Percentiles rank a stretch among this genome's conserved stretches.
Conservation (phyloP, 495 filamentous ascomycete species). For the Aspergillus indologenus region DNA sequence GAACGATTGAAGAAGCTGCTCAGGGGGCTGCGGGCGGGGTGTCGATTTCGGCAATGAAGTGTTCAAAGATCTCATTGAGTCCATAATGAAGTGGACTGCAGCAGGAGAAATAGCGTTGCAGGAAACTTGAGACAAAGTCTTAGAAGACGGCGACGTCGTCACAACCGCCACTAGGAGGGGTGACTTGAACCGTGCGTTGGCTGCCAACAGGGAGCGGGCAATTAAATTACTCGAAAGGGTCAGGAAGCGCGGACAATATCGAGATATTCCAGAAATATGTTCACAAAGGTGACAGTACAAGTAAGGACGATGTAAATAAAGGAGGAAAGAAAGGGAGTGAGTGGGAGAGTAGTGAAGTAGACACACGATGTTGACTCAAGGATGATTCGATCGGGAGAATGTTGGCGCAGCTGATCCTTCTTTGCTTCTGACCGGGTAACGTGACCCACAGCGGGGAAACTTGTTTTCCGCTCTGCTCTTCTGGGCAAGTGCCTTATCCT, state of each 20-base stretch:
- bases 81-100: constrained; percentile 47
- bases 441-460: constrained; percentile 41
- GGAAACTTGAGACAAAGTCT: background rate
- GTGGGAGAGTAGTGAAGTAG: background rate
- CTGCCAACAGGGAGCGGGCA: background rate
- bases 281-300: background rate
- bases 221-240: background rate
- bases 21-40: constrained; percentile 59
- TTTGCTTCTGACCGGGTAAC: constrained; percentile 41
- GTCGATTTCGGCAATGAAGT: constrained; percentile 59
- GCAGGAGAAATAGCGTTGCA: constrained; percentile 16
- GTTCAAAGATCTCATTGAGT: constrained; percentile 72
- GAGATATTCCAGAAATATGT: background rate
- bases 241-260: background rate
- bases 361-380: background rate
- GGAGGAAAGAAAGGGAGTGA: background rate
- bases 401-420: constrained; percentile 23
- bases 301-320: background rate
- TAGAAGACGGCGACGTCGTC: background rate
- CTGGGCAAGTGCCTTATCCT: no score
- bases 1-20: constrained; percentile 84
- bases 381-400: constrained; percentile 6
- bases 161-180: constrained; percentile 16
- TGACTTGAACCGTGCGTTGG: constrained; percentile 21
- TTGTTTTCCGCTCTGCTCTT: constrained; percentile 22